phyloP scores from a whole-genome alignment of 768 basidiomycete species.

The Suillus subluteus region DNA sequence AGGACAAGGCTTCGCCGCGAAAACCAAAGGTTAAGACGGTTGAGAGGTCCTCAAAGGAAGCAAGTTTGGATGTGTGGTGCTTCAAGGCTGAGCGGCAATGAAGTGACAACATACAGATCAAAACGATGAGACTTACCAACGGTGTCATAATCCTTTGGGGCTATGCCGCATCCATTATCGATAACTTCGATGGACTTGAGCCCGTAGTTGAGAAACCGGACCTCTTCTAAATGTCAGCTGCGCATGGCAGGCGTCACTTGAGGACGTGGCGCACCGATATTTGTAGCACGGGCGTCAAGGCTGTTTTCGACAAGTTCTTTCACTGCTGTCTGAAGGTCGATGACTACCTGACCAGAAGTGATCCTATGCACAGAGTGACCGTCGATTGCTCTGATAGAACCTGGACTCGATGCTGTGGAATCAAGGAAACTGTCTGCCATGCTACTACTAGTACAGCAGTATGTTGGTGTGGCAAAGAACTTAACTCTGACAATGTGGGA shows the following conservation, averaged over 20 bases:
- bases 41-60: slow-evolving; percentile 72
- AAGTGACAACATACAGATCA: not conserved
- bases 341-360: slow-evolving; percentile 93
- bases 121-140: slow-evolving; percentile 58
- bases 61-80: slow-evolving; percentile 92
- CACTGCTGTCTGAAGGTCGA: slow-evolving; percentile 90
- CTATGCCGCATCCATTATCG: slow-evolving; percentile 92
- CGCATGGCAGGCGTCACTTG: not conserved
- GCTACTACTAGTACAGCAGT: slow-evolving; percentile 8
- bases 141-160: slow-evolving; percentile 71
- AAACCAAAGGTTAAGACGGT: slow-evolving; percentile 88
- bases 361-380: slow-evolving; percentile 80
- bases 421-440: not conserved
- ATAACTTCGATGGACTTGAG: slow-evolving; percentile 81
- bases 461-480: not conserved
- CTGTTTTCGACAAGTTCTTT: slow-evolving; percentile 98
- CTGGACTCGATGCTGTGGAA: not conserved
- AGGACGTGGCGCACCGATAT: slow-evolving; percentile 61
- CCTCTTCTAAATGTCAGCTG: slow-evolving; percentile 53
- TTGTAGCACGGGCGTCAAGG: slow-evolving; percentile 88
- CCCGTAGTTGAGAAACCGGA: slow-evolving; percentile 89
- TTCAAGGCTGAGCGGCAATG: slow-evolving; percentile 64
- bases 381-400: slow-evolving; percentile 66
- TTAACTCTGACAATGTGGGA: not conserved
- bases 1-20: slow-evolving; percentile 93